Evolutionary conservation across 2,329 filamentous ascomycete genomes (phyloP), one percentile per base, ranked within the genome.

Genomic region (Chrysosporium keratinophilum): DNA sequence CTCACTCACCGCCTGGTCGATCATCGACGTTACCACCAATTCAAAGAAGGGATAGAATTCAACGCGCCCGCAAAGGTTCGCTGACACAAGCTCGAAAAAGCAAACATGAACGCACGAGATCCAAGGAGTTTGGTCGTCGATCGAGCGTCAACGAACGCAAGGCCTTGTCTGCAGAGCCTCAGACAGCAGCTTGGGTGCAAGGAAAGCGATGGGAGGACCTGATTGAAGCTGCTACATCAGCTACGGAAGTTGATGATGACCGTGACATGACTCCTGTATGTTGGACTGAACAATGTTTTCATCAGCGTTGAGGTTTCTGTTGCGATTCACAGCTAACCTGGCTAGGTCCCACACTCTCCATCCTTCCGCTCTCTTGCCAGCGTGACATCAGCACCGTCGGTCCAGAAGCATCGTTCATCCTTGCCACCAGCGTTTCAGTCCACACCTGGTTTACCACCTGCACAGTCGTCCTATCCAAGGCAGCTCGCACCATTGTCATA

Each of bases 131-230:
- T 47, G 80, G 82, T 52, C 84, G 86, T 73, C 79, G 85, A 58
- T 76, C 88, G 59, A 84, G 85, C 64, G 79, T 84, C 55, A 82
- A 84, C 62, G 83, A 88, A 63, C 80, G 87, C 58, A 95, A 95
- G 71, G 87, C 88, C 54, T 80, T 87, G 60, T 95, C 88, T 14
- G 87, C 87, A 41, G 91, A 96, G 69, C 89, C 90, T 20, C 80
- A 84, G 54, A 82, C 81, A 17, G 84, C 86, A 56, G 86, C 78
- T 15, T 80, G 78, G 62, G 74, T 79, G 47, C 82, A 87, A 71
- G 89, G 88, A 60, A 95, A 93, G 73, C 80, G 91, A 63, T 97
- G 91, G 93, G 88, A 95, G 70, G 91, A 97, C 69, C 77, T 97
- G 57, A 94, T 97, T 60, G 90, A 96, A 70, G 91, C 91, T 50